Base-by-base conservation (phyloP, 176 grass and related monocot species). In the Cenchrus fungigraminus region DNA sequence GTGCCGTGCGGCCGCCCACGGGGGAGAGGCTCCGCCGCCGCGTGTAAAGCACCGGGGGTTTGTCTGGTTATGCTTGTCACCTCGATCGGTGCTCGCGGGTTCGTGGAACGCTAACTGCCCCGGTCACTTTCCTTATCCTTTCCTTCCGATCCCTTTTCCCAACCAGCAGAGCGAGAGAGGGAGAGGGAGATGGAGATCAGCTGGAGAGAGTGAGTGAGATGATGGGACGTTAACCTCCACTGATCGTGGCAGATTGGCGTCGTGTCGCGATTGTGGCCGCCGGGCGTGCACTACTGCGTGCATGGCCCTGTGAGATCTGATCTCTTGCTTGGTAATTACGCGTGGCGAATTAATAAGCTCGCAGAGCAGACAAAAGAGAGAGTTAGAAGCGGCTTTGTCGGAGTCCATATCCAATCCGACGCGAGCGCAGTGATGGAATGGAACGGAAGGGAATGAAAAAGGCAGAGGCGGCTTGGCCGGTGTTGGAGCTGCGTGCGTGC, bases 71-170 rank as follows among this genome's bases (percentile, higher is more conserved):
- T 77, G 37, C 25, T 43, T 60, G 83, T 86, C 88, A 77, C 73
- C 56, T 86, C 66, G 37, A 40, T 40, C 37, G 29, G 74, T 60
- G 69, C 32, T 54, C 13, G 68, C 52, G 67, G 5, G 59, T 80
- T 79, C 74, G 88, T 86, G 84, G 88, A 79, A 29, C 40, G 84
- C 77, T 83, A 87, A 79, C 84, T 84, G 74, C 80, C 84, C 79
- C 37, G 4, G 60, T 55, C 77, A 15, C 71, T 89, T 74, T 80
- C 87, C 87, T 85, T 81, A 89, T 63, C 87, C 62, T 81, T 81
- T 58, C 60, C 3, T 71, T 50, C 37, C 37, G 37, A 40, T 40
- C 37, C 37, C 37, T 40, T 40, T 40, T 40, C 16, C 42, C 19
- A 51, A n/a, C 52, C 54, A 6, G 37, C 3, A 49, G 2, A 11